Evolutionary conservation across 2,329 filamentous ascomycete genomes (phyloP), one percentile per base, ranked within the genome.

Genomic region (Tolypocladium sp.): DNA sequence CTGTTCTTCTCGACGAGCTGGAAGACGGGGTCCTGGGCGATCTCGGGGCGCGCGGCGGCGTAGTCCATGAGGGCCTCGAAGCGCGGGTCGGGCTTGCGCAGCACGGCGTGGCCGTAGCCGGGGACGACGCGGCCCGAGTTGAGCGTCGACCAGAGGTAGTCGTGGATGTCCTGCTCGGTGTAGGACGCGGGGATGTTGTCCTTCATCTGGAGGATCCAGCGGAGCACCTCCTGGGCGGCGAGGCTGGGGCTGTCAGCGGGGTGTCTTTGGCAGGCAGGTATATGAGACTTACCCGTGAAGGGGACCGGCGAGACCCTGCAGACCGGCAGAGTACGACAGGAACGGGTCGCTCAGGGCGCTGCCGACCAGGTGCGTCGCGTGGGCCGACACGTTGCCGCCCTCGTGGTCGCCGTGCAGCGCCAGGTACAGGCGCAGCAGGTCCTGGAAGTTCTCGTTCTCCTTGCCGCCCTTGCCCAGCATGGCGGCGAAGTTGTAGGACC

Each of bases 31-130:
- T 97, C 90, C 55, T 82, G 77, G 51, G 90, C 87, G 63, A 99
- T 96, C 68, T 93, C 89, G 17, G 91, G 90, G 13, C 92, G 88
- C 20, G 89, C 83, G 17, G 87, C 83, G 9, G 94, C 94, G 73
- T 96, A 99, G 77, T 95, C 91, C 89, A 97, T 97, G 57, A 97
- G 80, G 27, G 94, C 94, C 75, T 96, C 87, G 77, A 97, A 99
- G 65, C 94, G 90, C 8, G 94, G 94, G 70, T 99, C 94, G 35
- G 94, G 93, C 80, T 97, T 97, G 74, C 94, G 90, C 58, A 97
- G 87, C 42, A 97, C 93, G 60, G 92, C 93, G 75, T 97, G 93
- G 58, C 93, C 93, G 73, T 97, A 97, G 42, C 93, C 93, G 10
- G 93, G 93, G 20, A 97, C 90, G 42, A 97, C 93, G 66, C 92